phyloP scores from a whole-genome alignment of 202 grass and related monocot species.

The Dendrocalamus latiflorus region DNA sequence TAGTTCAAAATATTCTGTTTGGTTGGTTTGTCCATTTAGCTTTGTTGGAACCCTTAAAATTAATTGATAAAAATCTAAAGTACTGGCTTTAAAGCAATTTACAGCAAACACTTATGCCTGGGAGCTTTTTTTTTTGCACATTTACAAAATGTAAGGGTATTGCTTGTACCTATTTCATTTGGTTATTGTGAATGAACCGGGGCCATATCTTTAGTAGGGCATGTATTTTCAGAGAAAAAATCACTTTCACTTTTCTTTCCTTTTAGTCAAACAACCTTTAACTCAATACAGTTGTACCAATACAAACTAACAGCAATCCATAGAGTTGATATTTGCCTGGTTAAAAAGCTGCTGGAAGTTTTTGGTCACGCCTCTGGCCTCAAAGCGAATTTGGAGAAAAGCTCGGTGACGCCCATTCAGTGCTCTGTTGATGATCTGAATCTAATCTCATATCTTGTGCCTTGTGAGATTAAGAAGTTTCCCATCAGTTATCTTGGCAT shows the following conservation, averaged over 20 bases:
- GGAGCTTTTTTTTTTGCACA: neutral
- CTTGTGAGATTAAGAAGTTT: too few species aligned
- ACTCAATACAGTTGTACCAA: neutral
- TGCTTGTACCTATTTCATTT: neutral
- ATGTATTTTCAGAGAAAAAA: neutral
- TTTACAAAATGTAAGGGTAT: neutral
- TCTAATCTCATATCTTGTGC: too few species aligned
- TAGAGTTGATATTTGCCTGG: neutral
- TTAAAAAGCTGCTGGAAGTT: too few species aligned
- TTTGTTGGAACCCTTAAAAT: neutral
- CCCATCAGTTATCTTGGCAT: too few species aligned
- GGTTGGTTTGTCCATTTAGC: neutral
- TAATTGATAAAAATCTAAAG: neutral
- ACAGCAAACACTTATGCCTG: neutral
- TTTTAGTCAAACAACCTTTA: neutral
- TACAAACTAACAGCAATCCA: neutral
- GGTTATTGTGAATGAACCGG: neutral
- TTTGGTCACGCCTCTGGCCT: too few species aligned
- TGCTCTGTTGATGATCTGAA: too few species aligned
- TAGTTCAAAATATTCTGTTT: neutral
- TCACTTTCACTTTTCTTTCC: neutral
- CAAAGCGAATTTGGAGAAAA: too few species aligned
- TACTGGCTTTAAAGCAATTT: neutral
- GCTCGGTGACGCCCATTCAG: too few species aligned
- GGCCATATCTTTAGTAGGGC: neutral